phyloP scores from a whole-genome alignment of 345 rosid genomes.

The Camelina hispida region DNA sequence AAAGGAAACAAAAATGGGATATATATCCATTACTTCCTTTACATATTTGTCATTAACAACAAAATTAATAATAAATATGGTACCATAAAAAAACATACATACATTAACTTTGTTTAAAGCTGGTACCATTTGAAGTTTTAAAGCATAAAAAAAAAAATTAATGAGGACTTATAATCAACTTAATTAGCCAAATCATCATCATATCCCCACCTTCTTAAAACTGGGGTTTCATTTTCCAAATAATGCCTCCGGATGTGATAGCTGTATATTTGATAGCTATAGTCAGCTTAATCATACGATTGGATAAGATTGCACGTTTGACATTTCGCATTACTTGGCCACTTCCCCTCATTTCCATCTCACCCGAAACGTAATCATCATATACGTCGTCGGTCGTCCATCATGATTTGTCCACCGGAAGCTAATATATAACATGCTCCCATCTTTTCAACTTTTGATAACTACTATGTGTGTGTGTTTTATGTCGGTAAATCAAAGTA shows the following conservation, averaged over 20 bases:
- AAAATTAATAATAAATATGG: background rate
- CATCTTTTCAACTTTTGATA: background rate
- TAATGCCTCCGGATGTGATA: background rate
- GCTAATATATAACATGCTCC: background rate
- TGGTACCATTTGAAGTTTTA: too few species aligned
- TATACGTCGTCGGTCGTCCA: constrained; percentile 18
- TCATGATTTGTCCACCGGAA: background rate
- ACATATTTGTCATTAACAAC: background rate
- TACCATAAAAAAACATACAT: background rate
- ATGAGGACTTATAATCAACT: background rate
- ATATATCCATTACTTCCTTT: background rate
- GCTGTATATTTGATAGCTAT: too few species aligned
- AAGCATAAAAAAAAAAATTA: too few species aligned
- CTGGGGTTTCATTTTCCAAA: background rate
- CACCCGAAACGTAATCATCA: constrained; percentile 17
- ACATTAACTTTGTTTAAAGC: background rate
- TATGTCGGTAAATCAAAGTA: background rate
- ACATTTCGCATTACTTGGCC: constrained; percentile 4
- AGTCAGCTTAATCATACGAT: background rate
- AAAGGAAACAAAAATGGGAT: background rate
- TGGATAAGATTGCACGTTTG: background rate
- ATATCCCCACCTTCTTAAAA: background rate
- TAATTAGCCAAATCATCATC: background rate
- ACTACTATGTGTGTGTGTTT: background rate
- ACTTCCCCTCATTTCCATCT: background rate